Evolutionary conservation across 1,139 yeast genomes (phyloP), one percentile per base, ranked within the genome.

Genomic region (Candida freyschussii): DNA sequence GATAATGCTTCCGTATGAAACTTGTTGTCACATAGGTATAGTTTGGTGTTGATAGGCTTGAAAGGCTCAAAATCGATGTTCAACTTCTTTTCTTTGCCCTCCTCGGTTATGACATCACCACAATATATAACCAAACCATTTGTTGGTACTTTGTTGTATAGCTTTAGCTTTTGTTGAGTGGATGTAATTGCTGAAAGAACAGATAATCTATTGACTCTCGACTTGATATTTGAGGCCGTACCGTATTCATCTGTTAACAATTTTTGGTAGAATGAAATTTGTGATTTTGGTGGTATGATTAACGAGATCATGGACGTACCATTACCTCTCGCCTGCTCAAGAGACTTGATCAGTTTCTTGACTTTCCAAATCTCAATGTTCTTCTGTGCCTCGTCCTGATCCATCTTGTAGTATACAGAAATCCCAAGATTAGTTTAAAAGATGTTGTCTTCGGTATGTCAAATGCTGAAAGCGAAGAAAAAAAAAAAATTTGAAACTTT

Each of bases 341-440:
- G 72, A 43, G 85, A 77, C 63, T 81, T 82, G 69, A 81, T 77
- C 72, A 82, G 69, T 66, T 91, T 91, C 71, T 89, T 89, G 72
- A 91, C 81, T 78, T 91, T 91, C 98, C 98, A 91, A 68, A 91
- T 87, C 70, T 91, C 96, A 60, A 91, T 91, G 66, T 87, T 89
- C 69, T 84, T 87, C 60, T 91, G 97, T 32, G 96, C 96, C 46
- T 82, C 93, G 44, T 50, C 55, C 31, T 65, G 59, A 42, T 69
- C 75, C 55, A 54, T 50, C 18, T 26, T 33, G n/a, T n/a, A n/a
- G n/a, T n/a, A n/a, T n/a, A n/a, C n/a, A n/a, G n/a, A n/a, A n/a
- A n/a, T n/a, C n/a, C n/a, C n/a, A n/a, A n/a, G n/a, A n/a, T n/a
- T n/a, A n/a, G n/a, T n/a, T n/a, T n/a, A n/a, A n/a, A n/a, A n/a